A percentile compares a stretch with the other conserved stretches of the same genome.
phyloP scores from a whole-genome alignment of 768 basidiomycete species.

The Lentinula lateritia region DNA sequence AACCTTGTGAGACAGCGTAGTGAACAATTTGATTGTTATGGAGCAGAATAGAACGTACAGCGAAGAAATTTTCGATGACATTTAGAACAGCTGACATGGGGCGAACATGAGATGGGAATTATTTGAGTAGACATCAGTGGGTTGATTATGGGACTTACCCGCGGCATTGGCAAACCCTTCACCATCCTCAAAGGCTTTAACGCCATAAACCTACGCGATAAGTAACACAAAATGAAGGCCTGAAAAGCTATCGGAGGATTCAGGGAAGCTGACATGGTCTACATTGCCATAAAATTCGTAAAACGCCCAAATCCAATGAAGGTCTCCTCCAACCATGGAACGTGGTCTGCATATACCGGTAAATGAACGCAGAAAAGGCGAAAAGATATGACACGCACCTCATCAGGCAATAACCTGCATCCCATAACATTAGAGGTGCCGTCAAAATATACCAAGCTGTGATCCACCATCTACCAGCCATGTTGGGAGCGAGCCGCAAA shows the following conservation, averaged over 20 bases:
- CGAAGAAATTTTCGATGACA: conserved; percentile 57
- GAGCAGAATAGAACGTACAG: conserved; percentile 1
- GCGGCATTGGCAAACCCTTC: conserved; percentile 78
- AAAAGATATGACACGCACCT: conserved; percentile 39
- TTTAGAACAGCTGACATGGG: conserved; percentile 62
- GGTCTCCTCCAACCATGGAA: conserved; percentile 59
- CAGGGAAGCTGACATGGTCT: conserved; percentile 25
- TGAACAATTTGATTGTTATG: neutral
- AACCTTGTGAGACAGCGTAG: conserved; percentile 36
- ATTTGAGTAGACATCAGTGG: neutral
- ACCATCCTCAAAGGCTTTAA: conserved; percentile 53
- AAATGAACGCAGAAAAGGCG: neutral
- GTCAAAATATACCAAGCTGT: conserved; percentile 6
- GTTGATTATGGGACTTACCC: conserved; percentile 51
- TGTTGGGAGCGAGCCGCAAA: neutral
- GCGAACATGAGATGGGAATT: neutral
- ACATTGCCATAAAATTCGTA: conserved; percentile 77
- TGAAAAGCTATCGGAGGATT: neutral
- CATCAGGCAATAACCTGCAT: conserved; percentile 76
- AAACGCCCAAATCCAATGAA: conserved; percentile 89
- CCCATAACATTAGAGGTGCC: conserved; percentile 59
- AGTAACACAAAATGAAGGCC: conserved; percentile 24
- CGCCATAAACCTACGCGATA: conserved; percentile 59
- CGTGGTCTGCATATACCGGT: neutral
- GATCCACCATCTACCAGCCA: conserved; percentile 3